Base-by-base conservation (phyloP, 1,284 basidiomycete genomes). In the Coniferiporia sulphurascens region DNA sequence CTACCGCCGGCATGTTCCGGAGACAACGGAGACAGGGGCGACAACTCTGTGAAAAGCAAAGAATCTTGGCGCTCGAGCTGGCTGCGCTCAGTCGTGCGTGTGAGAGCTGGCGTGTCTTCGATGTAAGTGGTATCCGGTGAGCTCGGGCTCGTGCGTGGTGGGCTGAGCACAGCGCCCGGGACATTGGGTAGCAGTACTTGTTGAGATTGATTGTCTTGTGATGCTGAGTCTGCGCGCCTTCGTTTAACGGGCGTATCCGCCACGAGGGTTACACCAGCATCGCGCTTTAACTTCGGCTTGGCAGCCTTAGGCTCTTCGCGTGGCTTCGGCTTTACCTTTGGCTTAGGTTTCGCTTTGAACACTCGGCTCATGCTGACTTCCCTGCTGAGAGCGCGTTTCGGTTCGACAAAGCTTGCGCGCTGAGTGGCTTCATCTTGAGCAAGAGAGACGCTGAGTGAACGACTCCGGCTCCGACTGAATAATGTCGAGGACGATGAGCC, bases 321-420 rank as follows among this genome's bases (percentile, higher is more conserved):
- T 4, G 19, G 15, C 44, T 13, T 52, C 27, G 32, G 15, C 51
- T 38, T 61, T 1, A 21, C 19, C 35, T 49, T 54, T 22, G 13
- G 21, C 46, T 57, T 61, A 10, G 48, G 38, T 22, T 57, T 65
- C 15, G 73, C 72, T 66, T 83, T 86, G 73, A 89, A 87, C 21
- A 73, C 79, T 22, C 84, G 79, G 12, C 82, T 83, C 87, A 89
- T 89, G 70, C 84, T 88, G 63, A 89, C 76, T 69, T 89, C 87
- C 36, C 84, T 77, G 58, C 78, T 81, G 17, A 88, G 69, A 3
- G 78, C 70, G 7, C 78, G 76, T 63, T 80, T 81, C 0, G 69
- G 65, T 61, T 74, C 69, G 61, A 72, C 69, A 9, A 62, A 32
- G 65, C 74, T 72, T 53, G 72, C 63, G 35, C 79, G 75, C 63